Percentiles rank a stretch among this genome's conserved stretches.
Conservation (phyloP, 805 yeast genomes). For the Saccharomycopsis sp. region DNA sequence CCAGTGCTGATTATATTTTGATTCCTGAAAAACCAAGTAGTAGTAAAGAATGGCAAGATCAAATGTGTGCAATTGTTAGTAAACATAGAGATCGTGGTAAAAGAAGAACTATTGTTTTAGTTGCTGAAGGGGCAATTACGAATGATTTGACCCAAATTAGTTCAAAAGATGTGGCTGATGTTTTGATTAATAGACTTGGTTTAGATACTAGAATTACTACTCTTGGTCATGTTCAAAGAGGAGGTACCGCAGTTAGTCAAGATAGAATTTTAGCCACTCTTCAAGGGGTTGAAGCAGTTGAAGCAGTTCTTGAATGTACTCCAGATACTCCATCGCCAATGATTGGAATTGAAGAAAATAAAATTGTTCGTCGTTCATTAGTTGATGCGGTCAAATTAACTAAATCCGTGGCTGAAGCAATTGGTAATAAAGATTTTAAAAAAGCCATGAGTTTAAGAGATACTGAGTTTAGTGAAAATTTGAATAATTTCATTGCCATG, state of each 20-base stretch:
- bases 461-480: slow-evolving; percentile 56
- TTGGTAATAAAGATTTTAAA: slow-evolving; percentile 53
- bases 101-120: slow-evolving; percentile 70
- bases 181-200: slow-evolving; percentile 53
- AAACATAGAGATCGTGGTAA: slow-evolving; percentile 64
- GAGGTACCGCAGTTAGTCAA: slow-evolving; percentile 71
- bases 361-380: slow-evolving; percentile 55
- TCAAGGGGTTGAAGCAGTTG: slow-evolving; percentile 77
- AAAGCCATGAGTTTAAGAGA: slow-evolving; percentile 65
- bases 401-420: slow-evolving; percentile 62
- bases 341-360: slow-evolving; percentile 64
- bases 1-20: slow-evolving; percentile 72
- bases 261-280: slow-evolving; percentile 65
- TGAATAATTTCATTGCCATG: slow-evolving; percentile 51
- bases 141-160: slow-evolving; percentile 58
- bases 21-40: slow-evolving; percentile 74
- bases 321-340: slow-evolving; percentile 72
- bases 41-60: slow-evolving; percentile 52
- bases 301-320: slow-evolving; percentile 57
- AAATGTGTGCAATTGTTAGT: slow-evolving; percentile 50
- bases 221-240: slow-evolving; percentile 74
- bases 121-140: slow-evolving; percentile 78
- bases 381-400: slow-evolving; percentile 68
- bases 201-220: slow-evolving; percentile 72
- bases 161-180: slow-evolving; percentile 53